A percentile compares a stretch with the other conserved stretches of the same genome.
phyloP scores from a whole-genome alignment of 1,284 basidiomycete species.

The Apiotrichum gamsii region DNA sequence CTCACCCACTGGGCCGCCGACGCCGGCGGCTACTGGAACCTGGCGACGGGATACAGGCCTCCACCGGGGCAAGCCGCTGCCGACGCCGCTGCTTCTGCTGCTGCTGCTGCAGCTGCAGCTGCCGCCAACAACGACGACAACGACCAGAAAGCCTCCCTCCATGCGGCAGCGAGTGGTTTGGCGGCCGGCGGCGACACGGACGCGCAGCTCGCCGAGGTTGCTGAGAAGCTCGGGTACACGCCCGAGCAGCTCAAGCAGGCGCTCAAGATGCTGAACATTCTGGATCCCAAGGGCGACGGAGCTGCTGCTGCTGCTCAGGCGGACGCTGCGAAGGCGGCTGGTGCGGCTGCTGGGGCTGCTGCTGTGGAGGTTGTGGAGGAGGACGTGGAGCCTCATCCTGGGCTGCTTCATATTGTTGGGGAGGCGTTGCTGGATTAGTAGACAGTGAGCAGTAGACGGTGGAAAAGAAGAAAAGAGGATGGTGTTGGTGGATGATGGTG shows the following conservation, averaged over 20 bases:
- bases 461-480: too few species aligned
- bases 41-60: slow-evolving; percentile 36
- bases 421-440: slow-evolving; percentile 45
- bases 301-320: slow-evolving; percentile 4
- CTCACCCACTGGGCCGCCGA: slow-evolving; percentile 43
- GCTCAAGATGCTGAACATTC: too few species aligned
- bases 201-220: slow-evolving; percentile 24
- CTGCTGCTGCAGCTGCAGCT: too few species aligned
- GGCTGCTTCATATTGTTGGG: slow-evolving; percentile 37
- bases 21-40: slow-evolving; percentile 46
- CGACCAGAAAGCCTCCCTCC: too few species aligned
- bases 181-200: slow-evolving; percentile 22
- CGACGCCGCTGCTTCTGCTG: slow-evolving; percentile 10
- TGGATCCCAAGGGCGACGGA: slow-evolving; percentile 7
- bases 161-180: not conserved
- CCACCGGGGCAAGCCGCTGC: slow-evolving; percentile 18
- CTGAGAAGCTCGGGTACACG: not conserved
- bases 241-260: too few species aligned
- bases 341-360: slow-evolving; percentile 10
- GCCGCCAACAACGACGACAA: too few species aligned
- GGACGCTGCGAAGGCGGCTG: slow-evolving; percentile 5
- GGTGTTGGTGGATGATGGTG: too few species aligned
- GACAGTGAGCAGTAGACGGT: too few species aligned
- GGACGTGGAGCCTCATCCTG: slow-evolving; percentile 17
- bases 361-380: slow-evolving; percentile 10